phyloP scores from a whole-genome alignment of 495 filamentous ascomycete species.

The Peziza echinospora region DNA sequence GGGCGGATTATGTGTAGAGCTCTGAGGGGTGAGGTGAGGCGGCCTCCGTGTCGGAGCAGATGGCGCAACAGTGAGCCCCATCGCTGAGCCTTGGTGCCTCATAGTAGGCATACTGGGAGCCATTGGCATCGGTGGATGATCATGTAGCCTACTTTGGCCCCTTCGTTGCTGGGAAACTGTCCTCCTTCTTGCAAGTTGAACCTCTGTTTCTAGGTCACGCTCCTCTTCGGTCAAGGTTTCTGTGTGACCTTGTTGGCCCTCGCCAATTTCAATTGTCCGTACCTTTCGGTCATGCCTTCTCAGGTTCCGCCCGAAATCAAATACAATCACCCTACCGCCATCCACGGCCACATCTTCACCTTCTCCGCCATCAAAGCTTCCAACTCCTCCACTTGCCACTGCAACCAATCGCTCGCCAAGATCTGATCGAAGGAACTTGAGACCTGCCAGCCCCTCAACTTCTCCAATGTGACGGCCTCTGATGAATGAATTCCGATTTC shows the following conservation, averaged over 20 bases:
- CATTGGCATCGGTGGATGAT: constrained; percentile 6
- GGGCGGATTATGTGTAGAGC: constrained; percentile 2
- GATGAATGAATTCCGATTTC: constrained; percentile 40
- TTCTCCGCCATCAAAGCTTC: constrained; percentile 34
- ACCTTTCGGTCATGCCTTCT: constrained; percentile 33
- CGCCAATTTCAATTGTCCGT: constrained; percentile 54
- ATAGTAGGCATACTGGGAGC: constrained; percentile 2
- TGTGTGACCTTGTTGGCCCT: constrained; percentile 35
- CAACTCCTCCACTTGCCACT: constrained; percentile 53
- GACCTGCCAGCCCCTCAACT: constrained; percentile 33
- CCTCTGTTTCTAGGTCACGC: constrained; percentile 57
- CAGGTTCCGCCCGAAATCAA: constrained; percentile 48
- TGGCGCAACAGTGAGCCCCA: constrained; percentile 1
- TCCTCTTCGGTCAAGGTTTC: constrained; percentile 43
- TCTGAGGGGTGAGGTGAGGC: not conserved
- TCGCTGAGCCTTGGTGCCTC: not conserved
- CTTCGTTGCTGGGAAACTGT: constrained; percentile 39
- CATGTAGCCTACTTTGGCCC: constrained; percentile 21
- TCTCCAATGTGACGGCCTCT: constrained; percentile 34
- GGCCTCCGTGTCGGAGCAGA: constrained; percentile 14
- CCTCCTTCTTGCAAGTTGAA: constrained; percentile 56
- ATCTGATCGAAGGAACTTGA: constrained; percentile 39
- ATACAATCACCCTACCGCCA: constrained; percentile 52
- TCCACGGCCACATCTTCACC: constrained; percentile 62
- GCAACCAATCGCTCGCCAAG: constrained; percentile 42